Evolutionary conservation across 2,329 filamentous ascomycete genomes (phyloP).

Genomic region (Trichoderma sp.): DNA sequence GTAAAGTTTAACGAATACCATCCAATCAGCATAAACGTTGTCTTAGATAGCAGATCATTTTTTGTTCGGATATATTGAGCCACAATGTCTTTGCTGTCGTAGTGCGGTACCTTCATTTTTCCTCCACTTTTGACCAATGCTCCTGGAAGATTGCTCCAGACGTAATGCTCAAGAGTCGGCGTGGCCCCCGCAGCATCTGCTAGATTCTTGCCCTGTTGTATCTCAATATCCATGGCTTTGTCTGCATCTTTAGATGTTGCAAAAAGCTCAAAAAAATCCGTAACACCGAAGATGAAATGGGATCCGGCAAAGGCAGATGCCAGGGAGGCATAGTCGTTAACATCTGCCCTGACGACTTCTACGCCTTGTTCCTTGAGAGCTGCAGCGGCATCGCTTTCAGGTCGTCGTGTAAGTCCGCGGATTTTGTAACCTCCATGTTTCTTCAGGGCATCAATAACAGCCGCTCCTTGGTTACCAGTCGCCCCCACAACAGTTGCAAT

Average conservation of each 20-base stretch:
- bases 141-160: background rate
- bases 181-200: background rate
- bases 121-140: background rate
- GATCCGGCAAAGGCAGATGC: background rate
- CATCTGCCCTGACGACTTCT: background rate
- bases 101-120: background rate
- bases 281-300: background rate
- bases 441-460: background rate
- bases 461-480: background rate
- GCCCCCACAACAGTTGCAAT: background rate
- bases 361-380: background rate
- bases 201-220: background rate
- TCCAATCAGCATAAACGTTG: background rate
- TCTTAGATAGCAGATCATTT: background rate
- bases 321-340: background rate
- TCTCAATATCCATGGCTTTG: background rate
- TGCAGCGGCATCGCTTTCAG: background rate
- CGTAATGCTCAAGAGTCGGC: background rate
- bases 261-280: background rate
- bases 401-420: background rate
- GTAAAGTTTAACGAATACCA: background rate
- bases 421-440: background rate
- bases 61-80: background rate
- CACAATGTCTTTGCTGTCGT: background rate
- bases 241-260: background rate